A percentile compares a stretch with the other conserved stretches of the same genome.
These are phyloP conservation scores for Colletotrichum orchidophilum DNA, from an alignment of 2,329 filamentous ascomycete species.

Conservation along the genomic window DNA sequence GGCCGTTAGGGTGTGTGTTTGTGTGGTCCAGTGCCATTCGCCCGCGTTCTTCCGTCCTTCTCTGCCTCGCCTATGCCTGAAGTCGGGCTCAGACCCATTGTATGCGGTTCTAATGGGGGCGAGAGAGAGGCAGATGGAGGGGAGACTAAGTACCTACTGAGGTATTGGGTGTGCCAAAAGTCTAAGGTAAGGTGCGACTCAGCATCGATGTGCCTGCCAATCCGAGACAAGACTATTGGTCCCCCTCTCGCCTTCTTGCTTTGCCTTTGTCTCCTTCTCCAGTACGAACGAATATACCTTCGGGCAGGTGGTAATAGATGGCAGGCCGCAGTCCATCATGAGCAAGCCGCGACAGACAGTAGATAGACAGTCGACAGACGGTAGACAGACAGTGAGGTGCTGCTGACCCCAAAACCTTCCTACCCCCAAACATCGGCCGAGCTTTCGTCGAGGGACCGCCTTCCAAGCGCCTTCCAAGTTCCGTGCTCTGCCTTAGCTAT, in stretches of 20 bases:
- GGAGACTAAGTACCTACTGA: too few relatives aligned
- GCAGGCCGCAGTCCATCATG: not conserved
- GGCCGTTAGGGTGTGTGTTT: slow-evolving; percentile 28
- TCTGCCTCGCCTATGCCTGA: not conserved
- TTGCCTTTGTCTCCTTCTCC: not conserved
- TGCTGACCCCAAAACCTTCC: not conserved
- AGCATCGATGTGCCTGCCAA: not conserved
- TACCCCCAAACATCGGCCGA: slow-evolving; percentile 19
- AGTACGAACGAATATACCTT: not conserved
- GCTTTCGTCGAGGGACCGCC: slow-evolving; percentile 13
- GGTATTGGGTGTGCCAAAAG: not conserved
- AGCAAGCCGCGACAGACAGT: not conserved
- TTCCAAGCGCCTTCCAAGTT: not conserved
- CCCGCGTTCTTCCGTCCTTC: not conserved
- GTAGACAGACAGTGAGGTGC: not conserved
- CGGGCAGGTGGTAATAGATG: not conserved
- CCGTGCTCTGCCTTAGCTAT: slow-evolving; percentile 16
- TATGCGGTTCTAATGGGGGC: not conserved
- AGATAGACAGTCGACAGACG: not conserved
- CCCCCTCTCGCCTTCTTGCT: not conserved
- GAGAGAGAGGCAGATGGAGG: too few relatives aligned
- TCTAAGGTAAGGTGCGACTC: not conserved
- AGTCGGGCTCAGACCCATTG: not conserved
- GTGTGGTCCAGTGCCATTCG: slow-evolving; percentile 28
- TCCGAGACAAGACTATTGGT: not conserved